Base-by-base conservation (phyloP, 371 early-diverging fungal species). In the Rhizomucor miehei region DNA sequence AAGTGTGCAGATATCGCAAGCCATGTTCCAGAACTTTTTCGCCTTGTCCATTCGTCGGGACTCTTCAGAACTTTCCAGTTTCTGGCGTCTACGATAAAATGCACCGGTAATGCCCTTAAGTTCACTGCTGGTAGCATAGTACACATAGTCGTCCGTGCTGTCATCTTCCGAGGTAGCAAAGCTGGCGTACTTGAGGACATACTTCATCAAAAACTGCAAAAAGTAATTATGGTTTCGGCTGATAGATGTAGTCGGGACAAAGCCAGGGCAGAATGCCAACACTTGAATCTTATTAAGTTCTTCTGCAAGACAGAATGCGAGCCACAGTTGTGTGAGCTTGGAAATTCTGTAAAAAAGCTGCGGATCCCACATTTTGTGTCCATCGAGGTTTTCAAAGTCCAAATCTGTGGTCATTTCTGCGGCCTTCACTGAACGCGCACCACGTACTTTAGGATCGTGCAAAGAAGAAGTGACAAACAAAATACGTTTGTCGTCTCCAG, bases 301-400 rank as follows among this genome's bases (percentile, higher is more conserved):
- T 45, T 60, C 29, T 8, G 55, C 54, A 35, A 75, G 36, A 6
- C 48, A 29, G 23, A 51, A 65, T 2, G 59, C 50, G 11, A 69
- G 38, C 52, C 25, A 73, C 16, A 34, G 49, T 46, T 51, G 69
- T 45, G 44, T 59, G 12, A 75, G 48, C 45, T 75, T 75, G 21
- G 75, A 75, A 12, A 71, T n/a, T n/a, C 56, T 65, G 52, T 75
- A 75, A 48, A 66, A 71, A 14, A 38, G 54, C 67, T 68, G 68
- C 0, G 55, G 38, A 16, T 66, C 53, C 71, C 71, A 75, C 21
- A 20, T 13, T 8, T 46, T 45, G 20, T 44, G 53, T 12, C 69
- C 67, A 51, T 58, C 59, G 1, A 75, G 23, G 24, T 66, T 61
- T 12, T 60, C 56, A 8, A 75, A 24, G 11, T 59, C 51, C 0